These are phyloP conservation scores for Penicillium malachiteum DNA, from an alignment of 495 filamentous ascomycete species.

Conservation along the genomic window DNA sequence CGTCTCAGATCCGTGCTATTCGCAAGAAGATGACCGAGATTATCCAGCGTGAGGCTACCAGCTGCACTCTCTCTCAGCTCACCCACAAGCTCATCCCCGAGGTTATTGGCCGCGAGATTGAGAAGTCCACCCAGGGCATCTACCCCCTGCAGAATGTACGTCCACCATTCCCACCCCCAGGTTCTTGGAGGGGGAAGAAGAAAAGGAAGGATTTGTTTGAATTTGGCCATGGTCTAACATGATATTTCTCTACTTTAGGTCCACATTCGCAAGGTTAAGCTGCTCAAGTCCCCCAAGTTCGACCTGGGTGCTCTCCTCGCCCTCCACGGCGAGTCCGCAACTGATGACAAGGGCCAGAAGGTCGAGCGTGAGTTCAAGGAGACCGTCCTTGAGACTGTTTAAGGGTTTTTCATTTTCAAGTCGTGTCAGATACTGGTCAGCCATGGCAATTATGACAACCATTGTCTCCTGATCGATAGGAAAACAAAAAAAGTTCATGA, in stretches of 20 bases:
- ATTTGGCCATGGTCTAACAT: constrained; percentile 27
- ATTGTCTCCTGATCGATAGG: constrained; percentile 30
- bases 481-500: constrained; percentile 38
- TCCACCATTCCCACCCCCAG: constrained; percentile 1
- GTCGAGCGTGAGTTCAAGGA: constrained; percentile 99
- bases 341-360: constrained; percentile 97
- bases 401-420: constrained; percentile 39
- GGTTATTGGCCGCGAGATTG: constrained; percentile 98
- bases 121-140: constrained; percentile 98
- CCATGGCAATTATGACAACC: constrained; percentile 26
- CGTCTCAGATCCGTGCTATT: constrained; percentile 94
- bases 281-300: constrained; percentile 97
- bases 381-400: constrained; percentile 87
- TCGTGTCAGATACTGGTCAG: constrained; percentile 30
- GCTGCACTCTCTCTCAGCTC: constrained; percentile 90
- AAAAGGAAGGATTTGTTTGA: not conserved
- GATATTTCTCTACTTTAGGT: constrained; percentile 56
- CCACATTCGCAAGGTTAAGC: constrained; percentile 99
- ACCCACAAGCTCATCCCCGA: constrained; percentile 98
- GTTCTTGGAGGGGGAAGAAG: not conserved
- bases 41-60: constrained; percentile 90
- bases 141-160: constrained; percentile 98
- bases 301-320: constrained; percentile 92
- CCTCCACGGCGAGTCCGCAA: constrained; percentile 94
- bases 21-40: constrained; percentile 99